phyloP scores from a whole-genome alignment of 2,329 filamentous ascomycete genomes.

The Trichoderma harzianum region DNA sequence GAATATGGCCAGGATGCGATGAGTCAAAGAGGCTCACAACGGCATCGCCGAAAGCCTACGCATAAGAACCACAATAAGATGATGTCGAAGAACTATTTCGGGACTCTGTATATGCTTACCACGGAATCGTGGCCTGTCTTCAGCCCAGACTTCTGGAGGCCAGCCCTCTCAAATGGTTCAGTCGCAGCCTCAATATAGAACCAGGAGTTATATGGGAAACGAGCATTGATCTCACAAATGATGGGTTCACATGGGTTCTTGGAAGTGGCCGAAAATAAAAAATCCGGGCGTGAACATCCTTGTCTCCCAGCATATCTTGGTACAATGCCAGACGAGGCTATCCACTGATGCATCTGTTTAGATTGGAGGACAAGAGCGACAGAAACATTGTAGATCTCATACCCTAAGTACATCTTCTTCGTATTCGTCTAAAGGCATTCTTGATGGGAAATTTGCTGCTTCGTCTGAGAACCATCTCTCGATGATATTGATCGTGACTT shows the following conservation, averaged over 20 bases:
- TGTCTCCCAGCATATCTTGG: neutral
- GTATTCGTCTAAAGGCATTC: neutral
- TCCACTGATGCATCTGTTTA: constrained; percentile 3
- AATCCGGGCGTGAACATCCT: constrained; percentile 6
- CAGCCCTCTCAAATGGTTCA: neutral
- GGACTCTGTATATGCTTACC: neutral
- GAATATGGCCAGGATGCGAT: neutral
- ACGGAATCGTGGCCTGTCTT: neutral
- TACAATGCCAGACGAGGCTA: neutral
- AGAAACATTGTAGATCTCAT: neutral
- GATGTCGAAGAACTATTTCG: neutral
- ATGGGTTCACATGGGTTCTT: neutral
- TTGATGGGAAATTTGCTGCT: neutral
- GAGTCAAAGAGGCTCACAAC: neutral
- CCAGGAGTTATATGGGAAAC: constrained; percentile 8
- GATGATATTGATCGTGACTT: constrained; percentile 1
- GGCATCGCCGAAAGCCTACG: neutral
- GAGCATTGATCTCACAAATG: constrained; percentile 9
- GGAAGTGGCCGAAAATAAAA: neutral
- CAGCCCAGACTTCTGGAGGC: neutral
- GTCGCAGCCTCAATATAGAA: neutral
- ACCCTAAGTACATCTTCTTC: neutral
- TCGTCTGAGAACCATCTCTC: neutral
- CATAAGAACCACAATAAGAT: neutral
- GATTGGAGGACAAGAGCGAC: neutral